Percentiles rank a stretch among this genome's conserved stretches.
phyloP scores from a whole-genome alignment of 495 filamentous ascomycete genomes.

The Xanthoparmelia taractica region DNA sequence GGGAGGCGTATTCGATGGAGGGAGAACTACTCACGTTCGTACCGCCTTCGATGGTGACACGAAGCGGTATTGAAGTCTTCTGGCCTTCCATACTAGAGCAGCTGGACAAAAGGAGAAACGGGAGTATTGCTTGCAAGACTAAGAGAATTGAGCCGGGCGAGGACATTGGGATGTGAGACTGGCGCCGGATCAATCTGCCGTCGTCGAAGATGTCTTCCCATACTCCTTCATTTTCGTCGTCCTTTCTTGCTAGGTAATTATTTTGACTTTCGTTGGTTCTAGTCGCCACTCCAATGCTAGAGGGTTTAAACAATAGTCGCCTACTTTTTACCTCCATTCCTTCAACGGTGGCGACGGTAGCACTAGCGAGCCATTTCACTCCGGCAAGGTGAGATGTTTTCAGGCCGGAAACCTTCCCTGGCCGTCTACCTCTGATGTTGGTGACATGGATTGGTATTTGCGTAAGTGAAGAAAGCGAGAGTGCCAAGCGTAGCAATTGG shows the following conservation, averaged over 20 bases:
- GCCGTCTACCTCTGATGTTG: slow-evolving; percentile 62
- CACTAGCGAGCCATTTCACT: slow-evolving; percentile 56
- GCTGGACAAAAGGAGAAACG: slow-evolving; percentile 50
- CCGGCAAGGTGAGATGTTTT: slow-evolving; percentile 69
- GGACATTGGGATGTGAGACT: slow-evolving; percentile 29
- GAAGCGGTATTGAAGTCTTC: slow-evolving; percentile 20
- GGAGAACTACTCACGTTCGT: slow-evolving; percentile 68
- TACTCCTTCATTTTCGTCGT: neutral
- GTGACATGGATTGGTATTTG: slow-evolving; percentile 55
- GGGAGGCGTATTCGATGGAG: slow-evolving; percentile 67
- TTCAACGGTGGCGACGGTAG: slow-evolving; percentile 46
- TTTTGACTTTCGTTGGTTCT: neutral
- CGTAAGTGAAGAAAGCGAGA: slow-evolving; percentile 61
- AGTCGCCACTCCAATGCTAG: neutral
- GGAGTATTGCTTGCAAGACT: slow-evolving; percentile 77
- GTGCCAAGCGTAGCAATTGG: slow-evolving; percentile 67
- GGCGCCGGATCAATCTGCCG: slow-evolving; percentile 15
- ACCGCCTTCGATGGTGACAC: slow-evolving; percentile 62
- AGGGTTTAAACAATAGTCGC: slow-evolving; percentile 32
- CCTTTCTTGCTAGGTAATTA: neutral
- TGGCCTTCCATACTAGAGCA: neutral
- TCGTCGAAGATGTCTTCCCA: slow-evolving; percentile 22
- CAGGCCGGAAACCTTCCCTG: slow-evolving; percentile 48
- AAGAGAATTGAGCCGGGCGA: slow-evolving; percentile 48
- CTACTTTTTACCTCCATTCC: slow-evolving; percentile 32